Conservation (phyloP, 495 filamentous ascomycete genomes). For the Rhypophila decipiens region DNA sequence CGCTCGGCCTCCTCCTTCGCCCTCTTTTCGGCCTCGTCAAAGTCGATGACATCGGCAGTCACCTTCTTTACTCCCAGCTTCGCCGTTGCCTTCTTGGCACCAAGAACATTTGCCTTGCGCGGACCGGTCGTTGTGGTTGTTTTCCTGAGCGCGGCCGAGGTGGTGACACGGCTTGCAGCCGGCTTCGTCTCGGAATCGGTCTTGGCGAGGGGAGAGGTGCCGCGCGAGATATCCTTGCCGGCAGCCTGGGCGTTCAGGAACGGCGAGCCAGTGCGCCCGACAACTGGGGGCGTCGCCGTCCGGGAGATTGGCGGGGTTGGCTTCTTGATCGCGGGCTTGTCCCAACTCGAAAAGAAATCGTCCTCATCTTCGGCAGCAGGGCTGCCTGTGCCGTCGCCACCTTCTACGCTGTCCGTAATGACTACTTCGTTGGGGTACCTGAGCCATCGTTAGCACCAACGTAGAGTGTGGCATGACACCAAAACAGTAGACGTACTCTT, state of each 20-base stretch:
- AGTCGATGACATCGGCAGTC: slow-evolving; percentile 72
- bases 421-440: slow-evolving; percentile 85
- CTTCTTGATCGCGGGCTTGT: slow-evolving; percentile 94
- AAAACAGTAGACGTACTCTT: slow-evolving; percentile 52
- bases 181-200: slow-evolving; percentile 44
- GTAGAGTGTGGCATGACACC: background rate
- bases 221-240: slow-evolving; percentile 62
- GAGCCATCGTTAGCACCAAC: background rate
- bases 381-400: slow-evolving; percentile 60
- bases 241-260: slow-evolving; percentile 66
- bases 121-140: slow-evolving; percentile 50
- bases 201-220: slow-evolving; percentile 73
- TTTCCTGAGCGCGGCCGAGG: slow-evolving; percentile 72
- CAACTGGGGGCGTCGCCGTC: slow-evolving; percentile 78
- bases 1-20: slow-evolving; percentile 96
- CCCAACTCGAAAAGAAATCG: slow-evolving; percentile 99
- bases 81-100: slow-evolving; percentile 89
- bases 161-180: slow-evolving; percentile 59
- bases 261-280: slow-evolving; percentile 78
- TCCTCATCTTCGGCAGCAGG: slow-evolving; percentile 73
- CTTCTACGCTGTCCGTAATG: slow-evolving; percentile 66
- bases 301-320: slow-evolving; percentile 91
- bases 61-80: slow-evolving; percentile 94
- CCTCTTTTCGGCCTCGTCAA: slow-evolving; percentile 94
- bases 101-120: slow-evolving; percentile 77